Percentiles rank a stretch among this genome's conserved stretches.
These are phyloP conservation scores for Chiua virens DNA, from an alignment of 768 basidiomycete species.

Conservation along the genomic window DNA sequence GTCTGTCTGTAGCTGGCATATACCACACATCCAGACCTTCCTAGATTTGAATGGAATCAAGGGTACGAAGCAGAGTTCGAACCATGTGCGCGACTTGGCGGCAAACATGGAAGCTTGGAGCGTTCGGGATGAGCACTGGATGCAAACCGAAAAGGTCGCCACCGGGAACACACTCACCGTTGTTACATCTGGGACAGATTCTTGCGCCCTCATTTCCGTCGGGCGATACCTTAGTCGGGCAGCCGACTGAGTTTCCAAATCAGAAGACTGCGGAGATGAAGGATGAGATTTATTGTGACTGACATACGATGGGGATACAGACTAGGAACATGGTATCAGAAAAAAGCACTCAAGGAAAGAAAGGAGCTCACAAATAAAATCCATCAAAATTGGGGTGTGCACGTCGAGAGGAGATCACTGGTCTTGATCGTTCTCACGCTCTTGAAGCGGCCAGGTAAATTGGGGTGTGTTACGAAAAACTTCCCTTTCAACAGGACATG, in stretches of 20 bases:
- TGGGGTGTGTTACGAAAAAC: too few relatives aligned
- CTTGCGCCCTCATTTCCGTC: slow-evolving; percentile 52
- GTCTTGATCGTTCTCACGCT: too few relatives aligned
- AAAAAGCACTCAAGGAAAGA: too few relatives aligned
- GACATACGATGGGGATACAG: slow-evolving; percentile 54
- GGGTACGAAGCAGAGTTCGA: slow-evolving; percentile 75
- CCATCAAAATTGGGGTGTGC: too few relatives aligned
- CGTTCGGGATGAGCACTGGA: not conserved
- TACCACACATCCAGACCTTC: slow-evolving; percentile 69
- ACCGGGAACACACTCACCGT: slow-evolving; percentile 45
- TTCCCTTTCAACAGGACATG: too few relatives aligned
- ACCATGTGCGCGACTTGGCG: slow-evolving; percentile 69
- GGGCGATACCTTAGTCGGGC: slow-evolving; percentile 57
- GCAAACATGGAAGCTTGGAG: slow-evolving; percentile 54
- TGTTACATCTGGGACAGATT: slow-evolving; percentile 71
- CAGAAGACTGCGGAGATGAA: slow-evolving; percentile 10
- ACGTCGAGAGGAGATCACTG: too few relatives aligned
- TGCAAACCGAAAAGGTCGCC: not conserved
- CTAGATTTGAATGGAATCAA: slow-evolving; percentile 62
- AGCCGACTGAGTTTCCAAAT: slow-evolving; percentile 52
- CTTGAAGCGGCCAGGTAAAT: too few relatives aligned
- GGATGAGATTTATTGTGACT: slow-evolving; percentile 16
- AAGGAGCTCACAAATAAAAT: not conserved
- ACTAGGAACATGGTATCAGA: slow-evolving; percentile 33
- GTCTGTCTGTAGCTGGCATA: slow-evolving; percentile 64